These are phyloP conservation scores for Kodamaea leandrae DNA, from an alignment of 805 yeast species.

Conservation along the genomic window DNA sequence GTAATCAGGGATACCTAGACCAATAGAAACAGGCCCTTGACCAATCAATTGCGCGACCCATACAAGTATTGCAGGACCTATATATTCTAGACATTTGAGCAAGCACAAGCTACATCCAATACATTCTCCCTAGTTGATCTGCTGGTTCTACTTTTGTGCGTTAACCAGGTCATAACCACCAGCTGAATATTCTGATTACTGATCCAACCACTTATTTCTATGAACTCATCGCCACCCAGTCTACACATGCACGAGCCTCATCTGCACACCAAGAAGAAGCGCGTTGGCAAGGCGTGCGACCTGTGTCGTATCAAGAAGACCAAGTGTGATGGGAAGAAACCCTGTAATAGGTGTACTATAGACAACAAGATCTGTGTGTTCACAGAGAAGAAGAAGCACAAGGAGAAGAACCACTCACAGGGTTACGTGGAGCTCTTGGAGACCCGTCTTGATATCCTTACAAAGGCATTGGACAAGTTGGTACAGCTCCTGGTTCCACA, in stretches of 20 bases:
- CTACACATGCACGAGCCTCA: conserved; percentile 7
- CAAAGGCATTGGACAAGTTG: conserved; percentile 47
- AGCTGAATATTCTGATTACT: too few relatives aligned
- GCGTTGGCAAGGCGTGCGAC: conserved; percentile 67
- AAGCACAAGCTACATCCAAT: too few relatives aligned
- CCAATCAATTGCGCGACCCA: too few relatives aligned
- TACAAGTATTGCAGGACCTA: too few relatives aligned
- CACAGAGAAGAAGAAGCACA: conserved; percentile 52
- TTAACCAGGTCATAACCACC: too few relatives aligned
- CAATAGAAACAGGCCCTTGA: too few relatives aligned
- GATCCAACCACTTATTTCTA: not conserved
- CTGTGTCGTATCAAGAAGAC: conserved; percentile 62
- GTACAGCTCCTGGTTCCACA: conserved; percentile 23
- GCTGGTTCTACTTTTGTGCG: too few relatives aligned
- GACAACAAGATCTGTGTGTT: conserved; percentile 61
- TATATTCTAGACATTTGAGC: too few relatives aligned
- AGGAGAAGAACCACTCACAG: conserved; percentile 54
- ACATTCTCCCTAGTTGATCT: too few relatives aligned
- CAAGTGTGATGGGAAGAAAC: conserved; percentile 61
- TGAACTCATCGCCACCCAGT: conserved; percentile 3
- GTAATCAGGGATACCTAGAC: too few relatives aligned
- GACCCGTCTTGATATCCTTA: conserved; percentile 51
- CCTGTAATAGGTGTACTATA: conserved; percentile 53
- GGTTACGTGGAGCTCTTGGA: conserved; percentile 66
- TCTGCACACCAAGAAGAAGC: conserved; percentile 38